Evolutionary conservation across 257 asterid species (phyloP).

Genomic region (Voacanga thouarsii): DNA sequence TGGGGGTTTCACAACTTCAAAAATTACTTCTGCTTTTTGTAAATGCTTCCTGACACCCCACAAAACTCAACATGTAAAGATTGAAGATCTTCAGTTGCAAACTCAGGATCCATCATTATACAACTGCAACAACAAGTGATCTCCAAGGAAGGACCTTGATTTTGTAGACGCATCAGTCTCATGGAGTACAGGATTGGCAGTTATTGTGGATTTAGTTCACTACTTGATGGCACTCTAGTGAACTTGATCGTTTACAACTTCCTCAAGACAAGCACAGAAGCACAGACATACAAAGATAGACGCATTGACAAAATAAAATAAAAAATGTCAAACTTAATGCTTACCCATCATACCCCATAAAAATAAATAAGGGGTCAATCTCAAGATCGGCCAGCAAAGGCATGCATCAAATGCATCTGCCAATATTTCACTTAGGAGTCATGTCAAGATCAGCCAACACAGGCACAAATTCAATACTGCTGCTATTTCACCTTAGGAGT

Average conservation of each 20-base stretch:
- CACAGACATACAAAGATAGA: background rate
- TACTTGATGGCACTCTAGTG: background rate
- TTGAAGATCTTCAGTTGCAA: conserved; percentile 23
- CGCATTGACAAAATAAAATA: background rate
- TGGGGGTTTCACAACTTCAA: conserved; percentile 46
- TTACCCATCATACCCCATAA: background rate
- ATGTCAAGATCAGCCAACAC: background rate
- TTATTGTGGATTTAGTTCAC: background rate
- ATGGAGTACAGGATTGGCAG: background rate
- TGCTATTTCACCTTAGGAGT: background rate
- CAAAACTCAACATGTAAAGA: conserved; percentile 34
- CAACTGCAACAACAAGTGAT: conserved; percentile 2
- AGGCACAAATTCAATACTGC: background rate
- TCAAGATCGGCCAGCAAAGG: background rate
- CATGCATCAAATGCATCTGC: background rate
- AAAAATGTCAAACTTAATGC: background rate
- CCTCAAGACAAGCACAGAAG: background rate
- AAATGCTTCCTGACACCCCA: conserved; percentile 46
- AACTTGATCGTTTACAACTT: background rate
- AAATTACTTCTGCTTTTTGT: conserved; percentile 26
- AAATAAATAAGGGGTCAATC: background rate
- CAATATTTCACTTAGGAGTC: background rate
- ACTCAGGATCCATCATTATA: conserved; percentile 7
- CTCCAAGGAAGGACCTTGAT: background rate
- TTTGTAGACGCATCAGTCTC: conserved; percentile 4